Base-by-base conservation (phyloP, 192 early-diverging fungal genomes). In the Podila epicladia region DNA sequence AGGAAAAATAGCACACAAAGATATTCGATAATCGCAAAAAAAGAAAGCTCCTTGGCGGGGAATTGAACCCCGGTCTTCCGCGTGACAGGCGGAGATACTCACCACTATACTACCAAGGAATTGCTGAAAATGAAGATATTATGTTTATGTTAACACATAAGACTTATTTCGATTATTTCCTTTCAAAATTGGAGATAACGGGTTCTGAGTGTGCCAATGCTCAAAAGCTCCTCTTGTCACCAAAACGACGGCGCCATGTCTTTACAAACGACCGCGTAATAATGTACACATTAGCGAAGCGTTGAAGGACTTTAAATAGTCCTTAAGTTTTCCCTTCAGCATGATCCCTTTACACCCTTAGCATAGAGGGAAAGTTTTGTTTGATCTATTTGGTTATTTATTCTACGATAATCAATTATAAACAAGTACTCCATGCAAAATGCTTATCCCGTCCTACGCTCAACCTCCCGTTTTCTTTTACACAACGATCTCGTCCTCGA, bases 401-500 rank as follows among this genome's bases (percentile, higher is more conserved):
- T 45, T 45, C 13, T 45, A 45, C 13, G 41, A 45, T 45, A 45
- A 17, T 45, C 41, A 45, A 24, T 24, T n/a, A 55, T n/a, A 55
- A 55, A 55, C n/a, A 55, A 26, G 24, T 55, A 55, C 1, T 55
- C 24, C 20, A 24, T 55, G 20, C 24, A 26, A n/a, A 5, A n/a
- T 55, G 53, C 31, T 15, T 61, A 41, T n/a, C 9, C 32, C 28
- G 31, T 45, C 17, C 41, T 45, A 45, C 41, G 53, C 26, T 9
- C 17, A 2, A 2, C 26, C 26, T 28, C 3, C 26, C 13, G 9
- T 0, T 61, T 7, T 41, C 19, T n/a, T 49, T 83, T 85, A 91
- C 51, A 89, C 63, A 49, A 87, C 84, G 69, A 91, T 91, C 84
- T 91, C 88, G 41, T 86, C 91, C 84, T 87, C 88, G 58, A 83